Evolutionary conservation across 176 grass and related monocot species (phyloP).

Genomic region (Neostapfia colusana): DNA sequence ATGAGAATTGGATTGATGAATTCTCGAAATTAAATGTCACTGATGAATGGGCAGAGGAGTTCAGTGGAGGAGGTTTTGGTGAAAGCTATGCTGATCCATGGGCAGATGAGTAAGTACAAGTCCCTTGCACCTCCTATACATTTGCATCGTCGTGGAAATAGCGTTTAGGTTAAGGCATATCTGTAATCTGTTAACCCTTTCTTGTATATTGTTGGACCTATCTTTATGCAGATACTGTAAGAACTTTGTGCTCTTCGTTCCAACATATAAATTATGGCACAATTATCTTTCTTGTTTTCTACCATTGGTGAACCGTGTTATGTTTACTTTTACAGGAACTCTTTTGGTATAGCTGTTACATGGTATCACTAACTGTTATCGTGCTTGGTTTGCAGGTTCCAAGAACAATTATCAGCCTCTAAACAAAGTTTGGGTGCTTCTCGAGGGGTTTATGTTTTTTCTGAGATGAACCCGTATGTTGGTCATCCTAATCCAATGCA

Average conservation of each 20-base stretch:
- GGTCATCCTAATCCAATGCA: conserved; percentile 96
- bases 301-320: background rate
- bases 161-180: background rate
- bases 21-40: conserved; percentile 89
- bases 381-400: conserved; percentile 49
- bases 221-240: conserved; percentile 9
- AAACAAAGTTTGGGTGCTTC: conserved; percentile 63
- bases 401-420: conserved; percentile 56
- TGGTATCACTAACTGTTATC: conserved; percentile 13
- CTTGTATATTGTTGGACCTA: conserved; percentile 21
- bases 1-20: conserved; percentile 83
- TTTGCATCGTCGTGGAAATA: conserved; percentile 20
- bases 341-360: conserved; percentile 19
- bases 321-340: conserved; percentile 2
- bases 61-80: conserved; percentile 67
- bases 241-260: background rate
- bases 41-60: conserved; percentile 89
- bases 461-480: conserved; percentile 91
- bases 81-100: conserved; percentile 70
- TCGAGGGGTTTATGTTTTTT: conserved; percentile 91
- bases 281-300: conserved; percentile 11
- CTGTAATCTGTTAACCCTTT: conserved; percentile 2
- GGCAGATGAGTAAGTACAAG: conserved; percentile 68
- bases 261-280: conserved; percentile 1
- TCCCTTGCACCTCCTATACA: conserved; percentile 10